Percentiles rank a stretch among this genome's conserved stretches.
These are phyloP conservation scores for Nicotiana attenuata DNA, from an alignment of 257 asterid genomes.

Conservation along the genomic window DNA sequence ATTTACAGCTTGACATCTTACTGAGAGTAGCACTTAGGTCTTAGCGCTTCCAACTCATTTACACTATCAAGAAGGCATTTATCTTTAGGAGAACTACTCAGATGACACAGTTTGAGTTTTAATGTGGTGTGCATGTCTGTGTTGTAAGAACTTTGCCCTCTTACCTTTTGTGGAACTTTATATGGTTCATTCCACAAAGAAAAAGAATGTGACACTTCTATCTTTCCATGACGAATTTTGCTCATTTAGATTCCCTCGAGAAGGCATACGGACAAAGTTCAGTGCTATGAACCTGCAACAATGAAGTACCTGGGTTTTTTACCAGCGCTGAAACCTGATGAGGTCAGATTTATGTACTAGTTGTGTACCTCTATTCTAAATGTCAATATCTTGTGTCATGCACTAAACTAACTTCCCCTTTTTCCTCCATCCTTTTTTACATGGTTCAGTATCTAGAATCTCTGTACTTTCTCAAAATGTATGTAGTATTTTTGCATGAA, in stretches of 20 bases:
- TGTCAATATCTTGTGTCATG: background rate
- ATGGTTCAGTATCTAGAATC: background rate
- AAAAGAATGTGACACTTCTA: background rate
- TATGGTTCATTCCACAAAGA: background rate
- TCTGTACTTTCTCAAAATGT: background rate
- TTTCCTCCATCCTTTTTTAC: background rate
- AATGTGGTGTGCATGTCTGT: background rate
- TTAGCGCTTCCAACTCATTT: background rate
- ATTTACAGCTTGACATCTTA: background rate
- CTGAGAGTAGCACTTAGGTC: background rate
- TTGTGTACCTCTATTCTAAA: background rate
- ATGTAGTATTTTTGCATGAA: background rate
- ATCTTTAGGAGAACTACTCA: background rate
- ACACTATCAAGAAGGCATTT: background rate
- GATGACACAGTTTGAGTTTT: background rate
- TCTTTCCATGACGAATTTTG: background rate
- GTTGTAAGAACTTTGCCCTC: background rate
- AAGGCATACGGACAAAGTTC: constrained; percentile 91
- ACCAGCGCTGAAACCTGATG: constrained; percentile 86
- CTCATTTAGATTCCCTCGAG: constrained; percentile 81
- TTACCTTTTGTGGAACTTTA: background rate
- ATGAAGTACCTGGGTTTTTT: constrained; percentile 88
- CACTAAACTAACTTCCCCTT: background rate
- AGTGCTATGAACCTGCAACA: constrained; percentile 99
- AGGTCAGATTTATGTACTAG: constrained; percentile 42